Percentiles rank a stretch among this genome's conserved stretches.
Evolutionary conservation across 225 moss, liverwort and hornwort genomes (phyloP).

Genomic region (Bryoerythrophyllum caledonicum): DNA sequence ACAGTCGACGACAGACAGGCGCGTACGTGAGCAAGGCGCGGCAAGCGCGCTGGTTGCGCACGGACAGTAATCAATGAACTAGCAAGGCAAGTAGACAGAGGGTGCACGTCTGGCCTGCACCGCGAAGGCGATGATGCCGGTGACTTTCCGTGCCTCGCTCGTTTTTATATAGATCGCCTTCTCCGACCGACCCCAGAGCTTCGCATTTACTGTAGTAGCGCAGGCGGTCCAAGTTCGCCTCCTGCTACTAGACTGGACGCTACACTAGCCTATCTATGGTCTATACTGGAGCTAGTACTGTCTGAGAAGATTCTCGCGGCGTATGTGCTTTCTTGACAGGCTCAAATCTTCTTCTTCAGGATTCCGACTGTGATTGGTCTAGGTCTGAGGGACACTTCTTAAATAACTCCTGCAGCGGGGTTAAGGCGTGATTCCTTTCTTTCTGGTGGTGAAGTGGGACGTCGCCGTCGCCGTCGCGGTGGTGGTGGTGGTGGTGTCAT

Average conservation of each 20-base stretch:
- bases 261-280: background rate
- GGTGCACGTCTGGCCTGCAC: constrained; percentile 29
- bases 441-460: background rate
- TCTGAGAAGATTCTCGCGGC: background rate
- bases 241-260: no score
- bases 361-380: background rate
- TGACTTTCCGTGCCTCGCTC: background rate
- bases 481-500: background rate
- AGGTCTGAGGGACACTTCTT: background rate
- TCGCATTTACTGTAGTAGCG: background rate
- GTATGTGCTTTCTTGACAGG: background rate
- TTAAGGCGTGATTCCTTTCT: background rate
- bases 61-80: constrained; percentile 4
- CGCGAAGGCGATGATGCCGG: no score
- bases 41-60: background rate
- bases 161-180: background rate
- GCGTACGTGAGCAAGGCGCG: background rate
- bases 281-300: background rate
- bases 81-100: constrained; percentile 23
- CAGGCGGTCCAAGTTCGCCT: background rate
- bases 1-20: background rate
- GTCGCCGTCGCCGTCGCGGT: background rate
- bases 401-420: background rate
- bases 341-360: background rate
- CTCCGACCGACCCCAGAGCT: background rate